Evolutionary conservation across 2,329 filamentous ascomycete species (phyloP), one percentile per base, ranked within the genome.

Genomic region (Xylaria sp.): DNA sequence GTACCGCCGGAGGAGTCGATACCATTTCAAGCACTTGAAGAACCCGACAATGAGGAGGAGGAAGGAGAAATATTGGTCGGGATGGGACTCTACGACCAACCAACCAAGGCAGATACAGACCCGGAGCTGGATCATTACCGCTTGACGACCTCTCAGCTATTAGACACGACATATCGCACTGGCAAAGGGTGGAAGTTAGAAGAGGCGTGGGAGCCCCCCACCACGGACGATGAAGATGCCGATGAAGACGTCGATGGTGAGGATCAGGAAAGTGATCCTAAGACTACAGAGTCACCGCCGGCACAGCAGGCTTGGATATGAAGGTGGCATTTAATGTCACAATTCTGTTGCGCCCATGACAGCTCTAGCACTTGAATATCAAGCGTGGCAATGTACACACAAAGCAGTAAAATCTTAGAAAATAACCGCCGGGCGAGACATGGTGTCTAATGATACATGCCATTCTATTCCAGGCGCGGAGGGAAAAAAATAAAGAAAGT

Each of bases 111-210:
- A 41, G 75, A 81, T 7, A 76, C 79, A 19, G 82, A 84, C 57
- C 77, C 81, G 29, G 77, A 81, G 52, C 73, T 85, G 56, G 78
- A 86, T 75, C 81, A 84, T 76, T 82, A 87, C 76, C 74, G 81
- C 51, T 81, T 81, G 4, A 83, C 83, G 25, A 80, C 85, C 58
- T 82, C 80, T 35, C 81, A 82, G 25, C 74, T 90, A 17, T 75
- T 87, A 47, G 83, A 83, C 23, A 77, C 83, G 7, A 74, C 79
- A 1, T 81, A 80, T 67, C 76, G 79, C 3, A 81, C 79, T 17
- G 90, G 90, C 59, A 91, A 92, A 74, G 90, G 91, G 0, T 78
- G 94, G 67, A 94, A 93, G 73, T 79, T 95, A 3, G 91, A 94
- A 75, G 90, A 93, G 73, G 90, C 90, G 0, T 94, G 84, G 90